These are phyloP conservation scores for Coniochaeta prunicola DNA, from an alignment of 2,329 filamentous ascomycete species.

Conservation along the genomic window DNA sequence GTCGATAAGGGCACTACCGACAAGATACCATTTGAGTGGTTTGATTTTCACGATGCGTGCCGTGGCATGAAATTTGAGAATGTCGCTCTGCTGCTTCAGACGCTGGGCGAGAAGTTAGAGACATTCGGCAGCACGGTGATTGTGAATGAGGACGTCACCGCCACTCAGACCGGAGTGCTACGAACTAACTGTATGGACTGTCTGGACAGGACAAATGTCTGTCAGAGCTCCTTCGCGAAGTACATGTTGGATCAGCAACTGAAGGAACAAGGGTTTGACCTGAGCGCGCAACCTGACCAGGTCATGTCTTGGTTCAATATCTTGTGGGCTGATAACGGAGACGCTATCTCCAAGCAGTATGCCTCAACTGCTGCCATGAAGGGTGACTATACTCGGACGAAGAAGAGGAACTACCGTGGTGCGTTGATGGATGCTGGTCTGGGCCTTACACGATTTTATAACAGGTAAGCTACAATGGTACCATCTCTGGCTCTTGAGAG, in stretches of 20 bases:
- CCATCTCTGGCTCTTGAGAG: background rate
- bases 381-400: slow-evolving; percentile 89
- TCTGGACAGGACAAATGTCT: slow-evolving; percentile 90
- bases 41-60: slow-evolving; percentile 90
- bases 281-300: slow-evolving; percentile 68
- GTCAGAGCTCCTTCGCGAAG: slow-evolving; percentile 84
- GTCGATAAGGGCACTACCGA: slow-evolving; percentile 6
- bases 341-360: slow-evolving; percentile 92
- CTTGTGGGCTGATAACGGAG: slow-evolving; percentile 95
- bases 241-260: slow-evolving; percentile 76
- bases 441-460: slow-evolving; percentile 71
- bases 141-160: slow-evolving; percentile 31
- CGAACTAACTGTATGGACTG: slow-evolving; percentile 99
- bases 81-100: slow-evolving; percentile 70
- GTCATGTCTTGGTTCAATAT: slow-evolving; percentile 91
- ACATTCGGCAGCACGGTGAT: slow-evolving; percentile 64
- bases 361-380: slow-evolving; percentile 93
- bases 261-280: slow-evolving; percentile 65
- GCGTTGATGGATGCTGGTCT: slow-evolving; percentile 87
- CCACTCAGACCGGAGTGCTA: slow-evolving; percentile 66
- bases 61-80: slow-evolving; percentile 98
- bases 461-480: slow-evolving; percentile 40
- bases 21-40: slow-evolving; percentile 78
- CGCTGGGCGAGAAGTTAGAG: slow-evolving; percentile 59
- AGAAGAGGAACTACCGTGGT: slow-evolving; percentile 83